Evolutionary conservation across 495 filamentous ascomycete genomes (phyloP), one percentile per base, ranked within the genome.

Genomic region (Opeltia flavorubescens): DNA sequence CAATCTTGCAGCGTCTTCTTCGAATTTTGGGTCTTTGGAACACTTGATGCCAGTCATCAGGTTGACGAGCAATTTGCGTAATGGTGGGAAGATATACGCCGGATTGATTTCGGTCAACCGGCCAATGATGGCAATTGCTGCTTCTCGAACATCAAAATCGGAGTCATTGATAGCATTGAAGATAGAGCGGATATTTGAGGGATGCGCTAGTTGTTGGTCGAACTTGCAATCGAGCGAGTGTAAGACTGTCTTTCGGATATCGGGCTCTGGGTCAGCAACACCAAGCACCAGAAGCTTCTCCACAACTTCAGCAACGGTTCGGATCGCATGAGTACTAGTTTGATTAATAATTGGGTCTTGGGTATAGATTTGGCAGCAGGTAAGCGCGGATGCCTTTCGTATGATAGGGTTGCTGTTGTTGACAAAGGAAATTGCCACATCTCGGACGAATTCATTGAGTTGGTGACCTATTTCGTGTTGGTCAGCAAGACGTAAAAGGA

Each of bases 151-250:
- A 7, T 79, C 70, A 49, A 96, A 96, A 2, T 83, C 73, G 49
- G 94, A 86, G 56, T 99, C 91, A 53, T 96, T 94, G n/a, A 96
- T 78, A 5, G 91, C 91, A 46, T 95, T 78, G 64, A 99, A 96
- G 21, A 96, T 65, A 35, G 85, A 93, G 25, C 93, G 78, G 31
- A 96, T 91, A 62, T 96, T 96, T 58, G 95, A 89, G 8, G 91
- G 86, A 56, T 94, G 89, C 25, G 85, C 85, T 20, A 99, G 72
- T 58, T 96, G 91, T 34, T 84, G 82, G 57, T 99, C 93, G 58
- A 99, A 99, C 49, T 91, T 82, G 43, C 84, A 75, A 59, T 95
- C 91, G 24, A 99, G 69, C 8, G 89, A 89, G 53, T 78, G 75
- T 12, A 96, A 69, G 11, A 99, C 89, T 0, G 85, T 91, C 47